These are phyloP conservation scores for Cicer judaicum DNA, from an alignment of 306 rosid genomes.

Conservation along the genomic window DNA sequence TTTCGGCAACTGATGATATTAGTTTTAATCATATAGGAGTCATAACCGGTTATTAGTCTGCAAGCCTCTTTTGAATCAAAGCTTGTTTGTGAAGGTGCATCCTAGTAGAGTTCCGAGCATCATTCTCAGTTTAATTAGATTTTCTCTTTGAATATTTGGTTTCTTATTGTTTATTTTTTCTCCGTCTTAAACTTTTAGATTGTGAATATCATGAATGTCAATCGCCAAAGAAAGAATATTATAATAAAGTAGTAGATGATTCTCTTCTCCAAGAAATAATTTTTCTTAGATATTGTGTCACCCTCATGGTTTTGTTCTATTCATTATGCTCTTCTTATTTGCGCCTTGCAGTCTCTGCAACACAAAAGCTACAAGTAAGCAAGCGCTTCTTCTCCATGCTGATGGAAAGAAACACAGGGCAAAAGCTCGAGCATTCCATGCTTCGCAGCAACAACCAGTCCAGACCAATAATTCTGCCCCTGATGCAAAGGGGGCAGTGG, in stretches of 20 bases:
- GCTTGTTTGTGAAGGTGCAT: constrained; percentile 1
- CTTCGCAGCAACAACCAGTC: constrained; percentile 59
- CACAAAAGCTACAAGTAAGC: constrained; percentile 82
- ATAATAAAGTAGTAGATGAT: constrained; percentile 1
- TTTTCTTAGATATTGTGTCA: constrained; percentile 16
- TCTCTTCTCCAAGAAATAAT: background rate
- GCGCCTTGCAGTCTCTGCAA: constrained; percentile 77
- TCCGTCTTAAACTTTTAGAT: background rate
- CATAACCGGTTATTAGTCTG: constrained; percentile 6
- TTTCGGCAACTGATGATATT: constrained; percentile 11
- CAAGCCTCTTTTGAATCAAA: background rate
- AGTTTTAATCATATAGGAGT: background rate
- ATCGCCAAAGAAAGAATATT: background rate
- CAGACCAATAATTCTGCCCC: constrained; percentile 50
- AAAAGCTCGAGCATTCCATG: constrained; percentile 78
- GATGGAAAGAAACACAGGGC: constrained; percentile 98
- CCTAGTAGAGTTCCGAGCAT: background rate
- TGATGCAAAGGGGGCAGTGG: constrained; percentile 51
- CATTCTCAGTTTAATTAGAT: constrained; percentile 34
- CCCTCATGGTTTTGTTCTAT: constrained; percentile 17
- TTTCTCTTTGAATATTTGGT: background rate
- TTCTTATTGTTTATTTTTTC: background rate
- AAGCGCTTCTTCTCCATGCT: constrained; percentile 87
- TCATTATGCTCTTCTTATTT: constrained; percentile 28
- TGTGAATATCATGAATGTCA: constrained; percentile 8